These are phyloP conservation scores for Scenedesmus sp. DNA, from an alignment of 163 green algal genomes.

Conservation along the genomic window DNA sequence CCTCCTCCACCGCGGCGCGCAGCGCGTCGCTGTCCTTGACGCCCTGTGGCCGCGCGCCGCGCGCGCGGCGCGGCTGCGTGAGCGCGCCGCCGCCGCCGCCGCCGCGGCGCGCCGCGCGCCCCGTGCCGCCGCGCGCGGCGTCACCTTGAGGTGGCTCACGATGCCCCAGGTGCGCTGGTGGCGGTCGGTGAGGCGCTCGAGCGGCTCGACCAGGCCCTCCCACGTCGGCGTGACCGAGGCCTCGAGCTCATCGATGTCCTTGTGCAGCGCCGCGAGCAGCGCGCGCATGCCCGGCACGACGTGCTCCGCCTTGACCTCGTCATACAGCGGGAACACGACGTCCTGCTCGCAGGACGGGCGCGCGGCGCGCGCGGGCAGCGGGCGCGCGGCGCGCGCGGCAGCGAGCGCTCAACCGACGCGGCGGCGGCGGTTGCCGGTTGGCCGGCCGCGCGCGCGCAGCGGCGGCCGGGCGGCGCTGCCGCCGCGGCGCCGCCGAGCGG, in stretches of 20 bases:
- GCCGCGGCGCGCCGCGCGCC: too few relatives aligned
- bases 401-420: too few relatives aligned
- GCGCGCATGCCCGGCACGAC: conserved; percentile 87
- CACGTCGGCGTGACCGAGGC: conserved; percentile 67
- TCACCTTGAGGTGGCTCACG: conserved; percentile 93
- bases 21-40: conserved; percentile 89
- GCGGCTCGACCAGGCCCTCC: conserved; percentile 81
- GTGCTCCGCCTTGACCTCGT: conserved; percentile 88
- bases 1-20: conserved; percentile 85
- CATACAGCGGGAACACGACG: conserved; percentile 77
- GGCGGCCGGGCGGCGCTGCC: too few relatives aligned
- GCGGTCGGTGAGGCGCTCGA: conserved; percentile 89
- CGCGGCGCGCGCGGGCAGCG: too few relatives aligned
- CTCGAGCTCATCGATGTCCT: conserved; percentile 78
- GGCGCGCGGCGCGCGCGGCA: too few relatives aligned
- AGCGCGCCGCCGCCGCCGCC: too few relatives aligned
- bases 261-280: conserved; percentile 73
- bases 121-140: too few relatives aligned
- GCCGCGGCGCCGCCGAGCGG: too few relatives aligned
- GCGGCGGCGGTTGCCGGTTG: too few relatives aligned
- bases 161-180: conserved; percentile 89
- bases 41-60: conserved; percentile 51
- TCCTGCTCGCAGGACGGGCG: neutral
- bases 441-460: too few relatives aligned
- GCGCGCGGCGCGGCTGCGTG: too few relatives aligned